Base-by-base conservation (phyloP, 2,329 filamentous ascomycete species). In the Lecanosticta acicola region DNA sequence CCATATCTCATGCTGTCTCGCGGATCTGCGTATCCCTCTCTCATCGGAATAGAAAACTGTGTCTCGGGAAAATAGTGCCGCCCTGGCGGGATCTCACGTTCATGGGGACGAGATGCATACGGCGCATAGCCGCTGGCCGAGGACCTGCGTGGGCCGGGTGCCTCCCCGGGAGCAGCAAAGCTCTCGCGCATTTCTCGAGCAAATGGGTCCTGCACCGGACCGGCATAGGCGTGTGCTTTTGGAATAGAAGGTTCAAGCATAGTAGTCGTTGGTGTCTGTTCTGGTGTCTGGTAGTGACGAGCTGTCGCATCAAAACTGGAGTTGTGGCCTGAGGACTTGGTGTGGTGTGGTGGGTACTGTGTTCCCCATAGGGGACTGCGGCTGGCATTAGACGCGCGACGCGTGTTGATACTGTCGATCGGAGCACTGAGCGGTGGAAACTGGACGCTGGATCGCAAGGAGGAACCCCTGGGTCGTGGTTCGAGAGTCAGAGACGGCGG, bases 181-280 rank as follows among this genome's bases (percentile, higher is more conserved):
- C 51, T 51, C 4, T 53, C 54, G 24, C 54, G 52, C 46, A 54
- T 51, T 29, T 57, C 48, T 35, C 52, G 37, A 17, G 52, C 48
- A 38, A 55, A 55, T 8, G 52, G 50, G 43, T 57, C 54, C 29
- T 53, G 46, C 24, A 46, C 48, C 9, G 49, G 19, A 24, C 47
- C 46, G 5, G 46, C 29, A 26, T 49, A 50, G 8, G 46, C 37
- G 40, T 41, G 49, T 32, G 43, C 41, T 36, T 50, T 43, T 4
- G 54, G 50, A 34, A 49, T 50, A 4, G 49, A 49, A n/a, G 53
- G 50, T 14, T 56, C 53, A 16, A 50, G 49, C 20, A 48, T 46
- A 3, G 47, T 38, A 32, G 51, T 48, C 11, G 51, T 51, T 14
- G 55, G 53, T 13, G 55, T 55, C 29, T 48, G 55, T 35, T 54